phyloP scores from a whole-genome alignment of 2,329 filamentous ascomycete genomes.

The Trichoderma guizhouense region DNA sequence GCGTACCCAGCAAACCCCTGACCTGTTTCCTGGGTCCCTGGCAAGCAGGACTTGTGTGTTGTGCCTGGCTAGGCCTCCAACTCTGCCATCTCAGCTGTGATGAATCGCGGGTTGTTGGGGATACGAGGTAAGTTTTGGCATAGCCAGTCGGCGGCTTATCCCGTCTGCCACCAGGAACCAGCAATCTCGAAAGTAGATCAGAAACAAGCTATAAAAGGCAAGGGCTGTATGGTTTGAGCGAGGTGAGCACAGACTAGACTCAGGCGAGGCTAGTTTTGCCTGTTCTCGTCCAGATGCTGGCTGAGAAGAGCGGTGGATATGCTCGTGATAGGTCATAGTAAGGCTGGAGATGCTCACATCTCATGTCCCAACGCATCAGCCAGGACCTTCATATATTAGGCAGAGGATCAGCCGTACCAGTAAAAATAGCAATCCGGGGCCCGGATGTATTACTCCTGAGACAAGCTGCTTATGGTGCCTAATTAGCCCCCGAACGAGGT shows the following conservation, averaged over 20 bases:
- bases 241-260: not conserved
- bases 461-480: not conserved
- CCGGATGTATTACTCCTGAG: not conserved
- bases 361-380: not conserved
- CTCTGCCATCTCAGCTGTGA: not conserved
- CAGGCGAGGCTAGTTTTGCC: not conserved
- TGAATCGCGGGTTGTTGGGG: not conserved
- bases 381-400: not conserved
- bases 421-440: not conserved
- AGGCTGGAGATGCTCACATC: slow-evolving; percentile 7
- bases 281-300: not conserved
- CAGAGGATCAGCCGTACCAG: not conserved
- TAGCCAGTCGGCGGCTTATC: not conserved
- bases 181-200: not conserved
- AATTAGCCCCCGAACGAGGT: not conserved
- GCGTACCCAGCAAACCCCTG: slow-evolving; percentile 3
- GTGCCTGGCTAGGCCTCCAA: slow-evolving; percentile 3
- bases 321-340: slow-evolving; percentile 1
- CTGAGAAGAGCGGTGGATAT: slow-evolving; percentile 11
- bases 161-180: slow-evolving; percentile 2
- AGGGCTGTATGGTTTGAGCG: not conserved
- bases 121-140: not conserved
- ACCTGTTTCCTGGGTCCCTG: not conserved
- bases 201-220: not conserved
- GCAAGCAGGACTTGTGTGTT: not conserved